Evolutionary conservation across 345 rosid genomes (phyloP), one percentile per base, ranked within the genome.

Genomic region (Cardamine resedifolia): DNA sequence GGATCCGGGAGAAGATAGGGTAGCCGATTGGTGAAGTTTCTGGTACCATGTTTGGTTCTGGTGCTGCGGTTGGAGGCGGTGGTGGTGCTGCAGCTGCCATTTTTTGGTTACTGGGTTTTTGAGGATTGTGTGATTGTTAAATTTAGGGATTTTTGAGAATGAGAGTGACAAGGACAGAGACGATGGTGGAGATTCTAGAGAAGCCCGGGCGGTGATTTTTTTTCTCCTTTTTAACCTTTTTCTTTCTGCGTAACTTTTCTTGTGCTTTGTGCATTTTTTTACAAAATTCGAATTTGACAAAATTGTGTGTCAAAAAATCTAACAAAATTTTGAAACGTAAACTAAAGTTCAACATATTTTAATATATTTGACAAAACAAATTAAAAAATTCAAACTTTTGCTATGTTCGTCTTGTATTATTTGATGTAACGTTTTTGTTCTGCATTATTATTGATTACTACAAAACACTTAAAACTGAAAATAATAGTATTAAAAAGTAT

Each of bases 41-140:
- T 0, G 87, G 81, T 6, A 77, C 75, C 67, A 83, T 83, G 31
- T 85, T 77, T 2, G 86, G 85, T 18, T 79, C 80, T 5, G 94
- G 94, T 0, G 85, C 81, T 0, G 89, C 82, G 2, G 92, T 10
- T n/a, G 97, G 97, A 4, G 92, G 88, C 2, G 96, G 97, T 1
- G 96, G 96, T 1, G 97, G 96, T 0, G 97, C 97, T 4, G 98
- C 95, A 5, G 92, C 95, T 15, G 97, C 98, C 97, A 91, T 88
- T 60, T 23, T 21, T 21, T 26, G 10, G 57, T 52, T 24, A 31
- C 8, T 30, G 33, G 4, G 1, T 1, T 6, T 0, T 36, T 4
- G n/a, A 39, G 44, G 44, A 12, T 39, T 39, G 33, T 39, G 33
- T 55, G 55, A 45, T 10, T 27, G 18, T 55, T 18, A 57, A 4